Evolutionary conservation across 78 protist species (phyloP).

Genomic region (Diacronema lutheri): DNA sequence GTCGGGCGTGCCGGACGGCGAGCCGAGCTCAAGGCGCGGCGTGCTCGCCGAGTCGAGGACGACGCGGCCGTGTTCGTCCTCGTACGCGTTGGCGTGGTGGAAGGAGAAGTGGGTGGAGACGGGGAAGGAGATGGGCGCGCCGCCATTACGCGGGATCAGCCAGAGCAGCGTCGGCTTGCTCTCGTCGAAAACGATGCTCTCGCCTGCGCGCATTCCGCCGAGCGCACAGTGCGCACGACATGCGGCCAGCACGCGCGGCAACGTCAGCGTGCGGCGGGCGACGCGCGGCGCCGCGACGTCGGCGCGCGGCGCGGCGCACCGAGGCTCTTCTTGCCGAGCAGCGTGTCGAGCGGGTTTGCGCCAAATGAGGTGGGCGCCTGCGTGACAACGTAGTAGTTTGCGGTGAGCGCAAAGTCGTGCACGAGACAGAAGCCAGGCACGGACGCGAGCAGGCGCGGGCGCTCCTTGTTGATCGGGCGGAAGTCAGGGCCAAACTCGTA

Average conservation of each 20-base stretch:
- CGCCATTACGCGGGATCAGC: not conserved
- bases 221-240: too few species aligned
- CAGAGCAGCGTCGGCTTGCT: not conserved
- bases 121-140: not conserved
- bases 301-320: not conserved
- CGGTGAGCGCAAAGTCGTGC: not conserved
- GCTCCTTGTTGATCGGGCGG: not conserved
- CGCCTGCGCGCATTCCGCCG: conserved; percentile 13
- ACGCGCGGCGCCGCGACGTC: too few species aligned
- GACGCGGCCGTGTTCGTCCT: not conserved
- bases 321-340: not conserved
- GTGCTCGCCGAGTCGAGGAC: not conserved
- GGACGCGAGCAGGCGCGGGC: too few species aligned
- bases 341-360: not conserved
- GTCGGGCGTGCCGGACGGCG: not conserved
- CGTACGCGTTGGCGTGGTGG: conserved; percentile 1
- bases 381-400: not conserved
- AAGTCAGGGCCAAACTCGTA: not conserved
- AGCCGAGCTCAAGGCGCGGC: not conserved
- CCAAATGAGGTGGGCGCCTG: not conserved
- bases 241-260: too few species aligned
- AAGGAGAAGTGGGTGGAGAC: not conserved
- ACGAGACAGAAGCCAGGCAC: not conserved
- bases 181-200: not conserved
- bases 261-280: too few species aligned